These are phyloP conservation scores for Talaromyces sp. DNA, from an alignment of 2,329 filamentous ascomycete genomes.

Conservation along the genomic window DNA sequence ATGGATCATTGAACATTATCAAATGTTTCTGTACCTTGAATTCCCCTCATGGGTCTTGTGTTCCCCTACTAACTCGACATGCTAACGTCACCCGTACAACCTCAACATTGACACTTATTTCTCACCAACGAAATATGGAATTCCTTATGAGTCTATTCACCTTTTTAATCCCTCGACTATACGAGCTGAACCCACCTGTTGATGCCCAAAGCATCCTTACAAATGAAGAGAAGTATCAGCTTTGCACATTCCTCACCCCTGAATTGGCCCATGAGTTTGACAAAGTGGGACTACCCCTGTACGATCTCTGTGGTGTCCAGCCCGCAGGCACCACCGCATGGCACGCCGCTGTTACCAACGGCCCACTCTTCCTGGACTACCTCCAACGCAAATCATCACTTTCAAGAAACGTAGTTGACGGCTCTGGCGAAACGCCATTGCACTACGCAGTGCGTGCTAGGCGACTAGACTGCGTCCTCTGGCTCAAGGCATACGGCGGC, in stretches of 20 bases:
- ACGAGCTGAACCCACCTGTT: neutral
- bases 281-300: neutral
- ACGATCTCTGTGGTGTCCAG: neutral
- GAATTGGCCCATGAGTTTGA: neutral
- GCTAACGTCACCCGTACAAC: too few relatives aligned
- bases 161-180: neutral
- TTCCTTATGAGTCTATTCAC: neutral
- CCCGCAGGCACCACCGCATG: neutral
- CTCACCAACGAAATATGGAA: neutral
- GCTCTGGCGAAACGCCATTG: neutral
- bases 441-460: neutral
- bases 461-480: neutral
- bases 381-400: neutral
- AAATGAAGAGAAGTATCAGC: neutral
- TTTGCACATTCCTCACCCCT: constrained; percentile 1
- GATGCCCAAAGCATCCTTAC: neutral
- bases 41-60: neutral
- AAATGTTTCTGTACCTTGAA: neutral
- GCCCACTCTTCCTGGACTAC: neutral
- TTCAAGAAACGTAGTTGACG: neutral
- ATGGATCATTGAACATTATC: neutral
- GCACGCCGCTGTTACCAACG: neutral
- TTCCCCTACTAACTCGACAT: neutral
- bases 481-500: neutral
- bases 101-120: too few relatives aligned